Conservation (phyloP, 345 rosid species). For the Capsella bursapastoris region DNA sequence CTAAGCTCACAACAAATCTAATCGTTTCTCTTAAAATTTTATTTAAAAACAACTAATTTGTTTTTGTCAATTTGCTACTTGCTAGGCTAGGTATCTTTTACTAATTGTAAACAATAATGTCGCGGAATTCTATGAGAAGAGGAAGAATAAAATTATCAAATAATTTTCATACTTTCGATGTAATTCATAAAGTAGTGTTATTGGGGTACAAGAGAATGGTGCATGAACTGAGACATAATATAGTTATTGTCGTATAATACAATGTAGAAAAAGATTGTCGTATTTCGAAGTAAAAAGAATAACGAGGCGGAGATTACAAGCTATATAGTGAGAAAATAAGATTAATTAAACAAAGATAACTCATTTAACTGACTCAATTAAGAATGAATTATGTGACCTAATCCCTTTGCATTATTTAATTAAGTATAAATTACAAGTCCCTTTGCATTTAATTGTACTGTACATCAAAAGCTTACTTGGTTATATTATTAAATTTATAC, state of each 20-base stretch:
- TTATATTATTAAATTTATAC: too few relatives aligned
- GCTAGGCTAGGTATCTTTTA: background rate
- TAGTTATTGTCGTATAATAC: constrained; percentile 1
- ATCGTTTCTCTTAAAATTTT: too few relatives aligned
- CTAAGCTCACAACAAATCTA: background rate
- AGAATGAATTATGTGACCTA: background rate
- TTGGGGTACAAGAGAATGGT: constrained; percentile 19
- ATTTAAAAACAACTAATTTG: too few relatives aligned
- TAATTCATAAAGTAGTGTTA: background rate
- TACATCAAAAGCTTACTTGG: too few relatives aligned
- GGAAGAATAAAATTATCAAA: background rate
- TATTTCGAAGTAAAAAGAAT: constrained; percentile 9
- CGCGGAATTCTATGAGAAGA: background rate
- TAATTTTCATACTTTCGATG: constrained; percentile 2
- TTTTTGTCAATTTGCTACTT: too few relatives aligned
- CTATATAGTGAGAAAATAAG: constrained; percentile 4
- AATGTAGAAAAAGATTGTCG: constrained; percentile 4
- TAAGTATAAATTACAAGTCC: background rate
- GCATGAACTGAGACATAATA: constrained; percentile 36
- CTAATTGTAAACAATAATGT: constrained; percentile 12
- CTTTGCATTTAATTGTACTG: background rate
- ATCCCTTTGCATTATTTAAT: background rate
- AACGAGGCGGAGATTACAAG: constrained; percentile 28
- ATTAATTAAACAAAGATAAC: background rate
- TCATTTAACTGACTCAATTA: background rate